Base-by-base conservation (phyloP, 768 basidiomycete species). In the Fomitopsis pulvina region DNA sequence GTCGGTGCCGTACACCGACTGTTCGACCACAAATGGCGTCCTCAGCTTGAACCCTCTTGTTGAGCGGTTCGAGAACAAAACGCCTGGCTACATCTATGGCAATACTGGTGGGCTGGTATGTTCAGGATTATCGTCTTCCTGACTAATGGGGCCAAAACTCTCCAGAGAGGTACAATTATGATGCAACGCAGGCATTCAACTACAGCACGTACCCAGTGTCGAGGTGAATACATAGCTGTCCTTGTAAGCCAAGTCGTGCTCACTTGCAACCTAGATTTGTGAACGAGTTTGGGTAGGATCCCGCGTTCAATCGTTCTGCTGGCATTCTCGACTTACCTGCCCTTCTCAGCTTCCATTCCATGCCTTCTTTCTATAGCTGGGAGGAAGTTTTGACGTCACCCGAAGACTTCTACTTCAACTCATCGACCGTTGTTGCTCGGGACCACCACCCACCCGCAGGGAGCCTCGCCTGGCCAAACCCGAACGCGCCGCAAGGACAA, bases 311-410 rank as follows among this genome's bases (percentile, higher is more conserved):
- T 32, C n/a, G n/a, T 20, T 43, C 21, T 34, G 28, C 25, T 29
- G 24, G n/a, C 28, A 47, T 21, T 18, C 20, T 10, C n/a, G 18
- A 21, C 12, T 29, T 12, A 37, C 18, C 18, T 24, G 2, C 38
- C 4, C 10, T n/a, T 37, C 9, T 21, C 30, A 78, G 78, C 9
- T 80, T 79, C 63, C 80, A 80, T 59, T 81, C 79, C 0, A 78
- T 79, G 74, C 80, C 79, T 4, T 80, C 79, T 0, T 77, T 81
- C 63, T 81, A 78, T 52, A 74, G 66, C 45, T 82, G 79, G 79
- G 70, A 79, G 56, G 77, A 80, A 56, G 80, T 77, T 1, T 71
- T 81, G 3, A 55, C 61, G 20, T 70, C 71, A 3, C 69, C 73
- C 0, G 72, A 71, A 8, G 79, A 80, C 56, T 80, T 78, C 62